These are phyloP conservation scores for Boechera divaricarpa DNA, from an alignment of 345 rosid genomes.

Conservation along the genomic window DNA sequence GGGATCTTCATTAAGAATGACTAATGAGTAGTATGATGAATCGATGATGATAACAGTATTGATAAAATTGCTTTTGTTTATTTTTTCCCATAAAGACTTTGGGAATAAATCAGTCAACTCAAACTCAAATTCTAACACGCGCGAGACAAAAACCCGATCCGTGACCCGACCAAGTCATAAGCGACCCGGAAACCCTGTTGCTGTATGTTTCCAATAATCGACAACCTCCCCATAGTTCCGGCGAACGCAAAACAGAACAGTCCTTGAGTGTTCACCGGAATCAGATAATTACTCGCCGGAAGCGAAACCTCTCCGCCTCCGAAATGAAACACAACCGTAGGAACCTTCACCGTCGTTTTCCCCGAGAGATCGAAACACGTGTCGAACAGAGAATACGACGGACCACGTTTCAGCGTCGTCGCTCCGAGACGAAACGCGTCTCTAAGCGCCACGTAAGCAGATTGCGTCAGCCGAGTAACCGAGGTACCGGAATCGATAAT, in stretches of 20 bases:
- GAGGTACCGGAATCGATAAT: conserved; percentile 89
- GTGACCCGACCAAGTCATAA: conserved; percentile 71
- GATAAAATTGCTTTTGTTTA: background rate
- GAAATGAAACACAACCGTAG: conserved; percentile 76
- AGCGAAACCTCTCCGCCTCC: conserved; percentile 70
- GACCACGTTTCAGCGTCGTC: conserved; percentile 52
- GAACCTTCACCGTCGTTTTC: conserved; percentile 68
- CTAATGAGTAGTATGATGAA: conserved; percentile 24
- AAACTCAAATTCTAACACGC: conserved; percentile 56
- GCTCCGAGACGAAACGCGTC: conserved; percentile 65
- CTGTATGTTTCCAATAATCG: conserved; percentile 91
- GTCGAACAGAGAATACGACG: conserved; percentile 70
- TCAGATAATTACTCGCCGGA: conserved; percentile 86
- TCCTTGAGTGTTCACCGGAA: conserved; percentile 76
- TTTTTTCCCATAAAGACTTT: conserved; percentile 14
- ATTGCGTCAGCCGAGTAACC: conserved; percentile 68
- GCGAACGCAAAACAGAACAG: conserved; percentile 95
- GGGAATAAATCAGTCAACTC: conserved; percentile 29
- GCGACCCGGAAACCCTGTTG: conserved; percentile 94
- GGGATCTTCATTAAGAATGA: conserved; percentile 28
- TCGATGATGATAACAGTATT: background rate
- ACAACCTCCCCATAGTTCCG: conserved; percentile 80
- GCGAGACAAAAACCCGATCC: conserved; percentile 83
- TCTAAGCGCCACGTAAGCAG: conserved; percentile 67
- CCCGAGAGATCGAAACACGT: conserved; percentile 80